phyloP scores from a whole-genome alignment of 345 rosid genomes.

The Mangifera indica region DNA sequence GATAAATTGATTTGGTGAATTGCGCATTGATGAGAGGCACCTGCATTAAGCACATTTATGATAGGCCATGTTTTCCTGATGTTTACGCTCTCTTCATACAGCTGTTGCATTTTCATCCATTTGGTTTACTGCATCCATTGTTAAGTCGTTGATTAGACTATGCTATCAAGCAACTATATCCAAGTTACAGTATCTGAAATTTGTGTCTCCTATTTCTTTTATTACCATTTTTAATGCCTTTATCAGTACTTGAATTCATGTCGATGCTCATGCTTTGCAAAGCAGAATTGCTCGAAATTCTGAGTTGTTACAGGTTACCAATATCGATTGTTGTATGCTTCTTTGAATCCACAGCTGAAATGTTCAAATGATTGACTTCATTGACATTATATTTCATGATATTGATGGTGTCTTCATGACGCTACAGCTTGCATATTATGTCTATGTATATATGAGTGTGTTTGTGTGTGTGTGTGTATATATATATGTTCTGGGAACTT shows the following conservation, averaged over 20 bases:
- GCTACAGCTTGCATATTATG: no score
- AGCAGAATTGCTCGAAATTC: constrained; percentile 7
- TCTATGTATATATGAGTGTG: no score
- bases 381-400: no score
- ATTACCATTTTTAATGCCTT: not conserved
- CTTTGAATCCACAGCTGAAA: no score
- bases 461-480: no score
- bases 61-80: constrained; percentile 14
- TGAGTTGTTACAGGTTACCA: constrained; percentile 25
- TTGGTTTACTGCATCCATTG: constrained; percentile 23
- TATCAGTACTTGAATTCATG: constrained; percentile 6
- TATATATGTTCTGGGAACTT: no score
- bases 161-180: constrained; percentile 28
- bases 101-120: constrained; percentile 27
- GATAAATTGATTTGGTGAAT: constrained; percentile 23
- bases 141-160: constrained; percentile 23
- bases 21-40: constrained; percentile 20
- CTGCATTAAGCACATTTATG: constrained; percentile 13
- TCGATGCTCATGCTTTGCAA: constrained; percentile 19
- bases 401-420: no score
- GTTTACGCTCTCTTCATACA: constrained; percentile 20
- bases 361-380: no score
- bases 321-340: not conserved
- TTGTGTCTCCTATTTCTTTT: constrained; percentile 8
- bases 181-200: constrained; percentile 13